Base-by-base conservation (phyloP, 768 basidiomycete species). In the Tulasnella sp. region DNA sequence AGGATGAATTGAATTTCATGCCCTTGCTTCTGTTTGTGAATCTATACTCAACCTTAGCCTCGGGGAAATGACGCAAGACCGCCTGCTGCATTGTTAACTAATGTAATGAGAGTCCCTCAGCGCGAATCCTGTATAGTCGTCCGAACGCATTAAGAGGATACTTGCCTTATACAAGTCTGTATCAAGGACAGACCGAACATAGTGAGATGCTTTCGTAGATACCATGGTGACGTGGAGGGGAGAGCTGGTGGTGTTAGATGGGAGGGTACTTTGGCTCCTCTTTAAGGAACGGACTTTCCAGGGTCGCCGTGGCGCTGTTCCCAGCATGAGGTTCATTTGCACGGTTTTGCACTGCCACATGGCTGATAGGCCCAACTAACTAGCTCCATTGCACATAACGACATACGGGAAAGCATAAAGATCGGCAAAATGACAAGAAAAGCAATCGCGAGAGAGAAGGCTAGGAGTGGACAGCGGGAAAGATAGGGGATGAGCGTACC, bases 1-100 rank as follows among this genome's bases (percentile, higher is more conserved):
- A 90, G 79, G 87, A 83, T 42, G 86, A 85, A 67, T 90, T 89
- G 84, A 96, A 97, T 22, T 86, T 83, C 75, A 88, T 87, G 58
- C 86, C 83, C 49, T 86, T 85, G 79, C 89, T 88, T 77, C 96
- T 90, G 81, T 96, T 92, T 1, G 90, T 94, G 83, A 97, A 96
- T 49, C 87, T 87, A 82, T 96, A 94, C 1, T 87, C 87, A 7
- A 89, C 90, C n/a, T 85, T 81, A 0, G 88, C 86, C 64, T 89
- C 84, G n/a, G 91, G 91, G 80, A 95, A 96, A 78, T 91, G 89
- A 29, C 88, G 86, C 76, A 91, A 80, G 31, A 98, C 90, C 0
- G 94, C 95, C 83, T 96, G 93, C 84, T 99, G 97, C 97, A 97
- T 99, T 0, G 95, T 93, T 68, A 97, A 85, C 94, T 97, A 78